Conservation (phyloP, 257 asterid species). For the Ligustrum vulgare region DNA sequence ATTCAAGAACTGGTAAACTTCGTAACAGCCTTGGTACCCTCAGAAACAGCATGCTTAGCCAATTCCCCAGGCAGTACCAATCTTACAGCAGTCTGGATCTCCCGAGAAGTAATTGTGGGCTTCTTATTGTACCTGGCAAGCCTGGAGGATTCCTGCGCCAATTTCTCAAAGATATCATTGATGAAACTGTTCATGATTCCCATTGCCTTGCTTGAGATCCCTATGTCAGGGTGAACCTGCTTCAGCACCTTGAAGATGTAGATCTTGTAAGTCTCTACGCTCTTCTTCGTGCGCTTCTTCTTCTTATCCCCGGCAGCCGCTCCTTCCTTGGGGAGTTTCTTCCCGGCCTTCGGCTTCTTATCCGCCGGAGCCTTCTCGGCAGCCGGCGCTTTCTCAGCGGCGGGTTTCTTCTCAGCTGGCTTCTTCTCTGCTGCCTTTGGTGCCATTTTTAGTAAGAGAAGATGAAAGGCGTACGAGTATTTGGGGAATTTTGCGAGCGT, state of each 20-base stretch:
- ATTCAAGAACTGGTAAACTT: conserved; percentile 38
- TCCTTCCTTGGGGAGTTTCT: conserved; percentile 42
- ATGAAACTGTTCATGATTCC: conserved; percentile 47
- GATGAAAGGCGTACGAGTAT: neutral
- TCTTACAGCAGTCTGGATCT: conserved; percentile 41
- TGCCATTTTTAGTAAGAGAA: conserved; percentile 17
- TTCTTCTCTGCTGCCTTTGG: conserved; percentile 38
- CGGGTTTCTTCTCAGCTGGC: conserved; percentile 45
- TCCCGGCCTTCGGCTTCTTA: conserved; percentile 43
- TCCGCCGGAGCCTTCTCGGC: conserved; percentile 43
- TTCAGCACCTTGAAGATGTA: conserved; percentile 44
- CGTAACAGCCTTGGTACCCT: conserved; percentile 44
- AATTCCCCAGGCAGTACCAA: conserved; percentile 41
- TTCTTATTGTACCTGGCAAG: conserved; percentile 40
- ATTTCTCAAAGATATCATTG: conserved; percentile 39
- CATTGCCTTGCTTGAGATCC: conserved; percentile 47
- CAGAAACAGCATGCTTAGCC: conserved; percentile 44
- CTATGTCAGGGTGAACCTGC: conserved; percentile 41
- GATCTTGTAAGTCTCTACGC: conserved; percentile 41
- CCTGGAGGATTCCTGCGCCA: conserved; percentile 34
- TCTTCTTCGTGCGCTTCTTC: conserved; percentile 36
- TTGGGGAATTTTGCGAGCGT: neutral
- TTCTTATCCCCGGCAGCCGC: conserved; percentile 34
- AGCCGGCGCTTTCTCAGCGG: conserved; percentile 34
- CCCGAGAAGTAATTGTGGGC: conserved; percentile 44